Evolutionary conservation across 75 land plant genomes (phyloP).

Genomic region (Pinus taeda): DNA sequence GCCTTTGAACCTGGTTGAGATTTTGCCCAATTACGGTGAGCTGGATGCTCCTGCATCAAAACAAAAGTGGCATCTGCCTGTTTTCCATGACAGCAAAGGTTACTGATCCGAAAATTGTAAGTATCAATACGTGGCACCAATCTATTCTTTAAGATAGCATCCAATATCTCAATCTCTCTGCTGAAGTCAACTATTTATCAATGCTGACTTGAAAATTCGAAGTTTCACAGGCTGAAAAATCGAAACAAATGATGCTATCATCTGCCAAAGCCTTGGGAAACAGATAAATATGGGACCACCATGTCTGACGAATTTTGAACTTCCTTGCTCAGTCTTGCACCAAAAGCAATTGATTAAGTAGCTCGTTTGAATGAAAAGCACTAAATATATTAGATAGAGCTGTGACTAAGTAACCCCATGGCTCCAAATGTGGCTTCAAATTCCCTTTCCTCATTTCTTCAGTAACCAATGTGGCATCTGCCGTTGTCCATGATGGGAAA

Average conservation of each 20-base stretch:
- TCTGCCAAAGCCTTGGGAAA: neutral
- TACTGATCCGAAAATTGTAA: conserved; percentile 24
- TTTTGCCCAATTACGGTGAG: too few species aligned
- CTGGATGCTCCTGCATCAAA: too few species aligned
- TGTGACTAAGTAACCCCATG: conserved; percentile 36
- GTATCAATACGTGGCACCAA: conserved; percentile 37
- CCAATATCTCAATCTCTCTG: conserved; percentile 33
- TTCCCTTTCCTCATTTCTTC: conserved; percentile 53
- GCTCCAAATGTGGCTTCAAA: conserved; percentile 20
- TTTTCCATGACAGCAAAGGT: conserved; percentile 25
- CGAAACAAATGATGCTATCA: neutral
- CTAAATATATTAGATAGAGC: conserved; percentile 1
- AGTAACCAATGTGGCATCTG: conserved; percentile 38
- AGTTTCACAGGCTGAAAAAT: neutral
- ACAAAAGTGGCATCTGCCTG: conserved; percentile 34
- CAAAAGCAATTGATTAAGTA: neutral
- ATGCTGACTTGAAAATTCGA: neutral
- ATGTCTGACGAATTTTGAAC: neutral
- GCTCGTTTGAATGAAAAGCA: neutral
- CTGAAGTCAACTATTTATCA: conserved; percentile 35
- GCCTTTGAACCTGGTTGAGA: too few species aligned
- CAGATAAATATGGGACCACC: neutral
- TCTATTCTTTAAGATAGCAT: conserved; percentile 35
- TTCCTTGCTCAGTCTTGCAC: neutral
- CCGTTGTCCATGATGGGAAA: conserved; percentile 22